A percentile compares a stretch with the other conserved stretches of the same genome.
Conservation (phyloP, 2,329 filamentous ascomycete species). For the Ophiostoma perfectum region DNA sequence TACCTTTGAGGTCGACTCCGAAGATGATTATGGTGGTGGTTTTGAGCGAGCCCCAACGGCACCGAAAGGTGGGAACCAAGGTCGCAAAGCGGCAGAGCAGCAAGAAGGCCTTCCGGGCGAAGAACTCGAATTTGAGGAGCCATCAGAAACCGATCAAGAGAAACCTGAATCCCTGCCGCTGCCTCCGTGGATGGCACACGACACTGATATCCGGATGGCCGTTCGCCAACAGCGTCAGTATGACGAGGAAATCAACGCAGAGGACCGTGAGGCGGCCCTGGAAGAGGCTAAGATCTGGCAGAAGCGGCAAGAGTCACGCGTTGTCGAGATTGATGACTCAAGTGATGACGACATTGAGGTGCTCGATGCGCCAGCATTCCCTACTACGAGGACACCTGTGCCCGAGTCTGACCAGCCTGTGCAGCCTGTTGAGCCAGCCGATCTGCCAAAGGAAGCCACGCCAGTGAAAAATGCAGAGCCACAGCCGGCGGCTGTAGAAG, state of each 20-base stretch:
- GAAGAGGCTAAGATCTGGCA: conserved; percentile 49
- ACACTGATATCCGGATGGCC: conserved; percentile 60
- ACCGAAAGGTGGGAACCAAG: conserved; percentile 24
- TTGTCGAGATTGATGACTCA: conserved; percentile 55
- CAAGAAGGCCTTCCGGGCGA: not conserved
- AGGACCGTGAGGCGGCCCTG: conserved; percentile 52
- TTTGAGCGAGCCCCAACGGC: conserved; percentile 43
- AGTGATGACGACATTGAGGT: conserved; percentile 57
- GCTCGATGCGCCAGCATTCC: conserved; percentile 43
- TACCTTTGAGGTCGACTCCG: conserved; percentile 29
- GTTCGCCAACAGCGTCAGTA: conserved; percentile 53
- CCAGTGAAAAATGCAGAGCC: not conserved
- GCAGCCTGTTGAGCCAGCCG: not conserved
- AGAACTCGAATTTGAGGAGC: conserved; percentile 47
- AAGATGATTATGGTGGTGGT: conserved; percentile 56
- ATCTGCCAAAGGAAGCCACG: not conserved
- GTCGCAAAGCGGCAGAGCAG: conserved; percentile 26
- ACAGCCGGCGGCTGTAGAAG: not conserved
- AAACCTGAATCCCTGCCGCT: conserved; percentile 48
- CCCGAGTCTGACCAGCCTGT: not conserved
- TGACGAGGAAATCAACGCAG: conserved; percentile 58
- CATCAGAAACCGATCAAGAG: conserved; percentile 16
- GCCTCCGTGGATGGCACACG: conserved; percentile 68
- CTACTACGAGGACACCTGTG: not conserved
- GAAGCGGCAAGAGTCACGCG: conserved; percentile 34